phyloP scores from a whole-genome alignment of 371 early-diverging fungal species.

The Mucor saturninus region DNA sequence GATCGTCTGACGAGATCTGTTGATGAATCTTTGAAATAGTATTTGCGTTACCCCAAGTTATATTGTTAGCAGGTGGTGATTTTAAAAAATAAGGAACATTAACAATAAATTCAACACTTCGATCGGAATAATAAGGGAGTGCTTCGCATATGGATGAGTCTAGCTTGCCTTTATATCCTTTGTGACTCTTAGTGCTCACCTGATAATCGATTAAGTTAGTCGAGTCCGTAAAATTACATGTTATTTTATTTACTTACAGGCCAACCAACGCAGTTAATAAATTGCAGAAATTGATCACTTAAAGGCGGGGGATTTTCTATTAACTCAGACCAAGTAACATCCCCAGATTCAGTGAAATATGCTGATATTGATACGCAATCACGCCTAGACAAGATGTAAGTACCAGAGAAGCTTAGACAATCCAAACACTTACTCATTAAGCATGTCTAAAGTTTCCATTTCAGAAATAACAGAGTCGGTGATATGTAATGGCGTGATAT shows the following conservation, averaged over 20 bases:
- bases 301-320: conserved; percentile 55
- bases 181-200: conserved; percentile 61
- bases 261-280: conserved; percentile 74
- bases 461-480: conserved; percentile 67
- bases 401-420: not conserved
- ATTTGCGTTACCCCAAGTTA: conserved; percentile 20
- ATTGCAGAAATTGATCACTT: conserved; percentile 69
- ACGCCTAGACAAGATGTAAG: conserved; percentile 49
- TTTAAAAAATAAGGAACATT: conserved; percentile 69
- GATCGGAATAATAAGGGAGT: conserved; percentile 75
- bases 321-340: conserved; percentile 57
- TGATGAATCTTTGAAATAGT: conserved; percentile 39
- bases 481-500: conserved; percentile 65
- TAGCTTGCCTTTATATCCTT: conserved; percentile 70
- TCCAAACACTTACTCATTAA: conserved; percentile 64
- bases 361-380: conserved; percentile 74
- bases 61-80: conserved; percentile 15
- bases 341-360: conserved; percentile 64
- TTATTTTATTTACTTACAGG: conserved; percentile 49
- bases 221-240: not conserved
- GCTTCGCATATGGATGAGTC: conserved; percentile 58
- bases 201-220: conserved; percentile 9
- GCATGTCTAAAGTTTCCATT: conserved; percentile 66
- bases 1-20: conserved; percentile 56
- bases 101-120: conserved; percentile 73